Percentiles rank a stretch among this genome's conserved stretches.
phyloP scores from a whole-genome alignment of 2,329 filamentous ascomycete genomes.

The Parafenestella ontariensis region DNA sequence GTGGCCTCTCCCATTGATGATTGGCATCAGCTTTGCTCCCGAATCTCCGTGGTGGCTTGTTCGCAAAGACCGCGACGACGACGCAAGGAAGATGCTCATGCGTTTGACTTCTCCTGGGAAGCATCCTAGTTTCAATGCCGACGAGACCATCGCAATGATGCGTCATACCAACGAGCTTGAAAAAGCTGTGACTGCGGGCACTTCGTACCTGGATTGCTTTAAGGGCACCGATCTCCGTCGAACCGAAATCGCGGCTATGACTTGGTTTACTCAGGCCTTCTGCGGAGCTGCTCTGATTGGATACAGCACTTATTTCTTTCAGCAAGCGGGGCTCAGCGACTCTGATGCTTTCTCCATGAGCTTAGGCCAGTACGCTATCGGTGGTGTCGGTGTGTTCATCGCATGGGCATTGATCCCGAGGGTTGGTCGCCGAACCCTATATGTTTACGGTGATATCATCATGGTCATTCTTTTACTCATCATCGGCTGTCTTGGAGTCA shows the following conservation, averaged over 20 bases:
- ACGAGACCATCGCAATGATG: constrained; percentile 82
- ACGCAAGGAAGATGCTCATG: constrained; percentile 70
- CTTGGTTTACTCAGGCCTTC: constrained; percentile 56
- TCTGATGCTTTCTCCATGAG: constrained; percentile 54
- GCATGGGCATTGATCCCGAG: constrained; percentile 82
- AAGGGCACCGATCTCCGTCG: constrained; percentile 78
- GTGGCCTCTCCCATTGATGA: constrained; percentile 72
- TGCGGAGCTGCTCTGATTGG: constrained; percentile 46
- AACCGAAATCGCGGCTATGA: constrained; percentile 71
- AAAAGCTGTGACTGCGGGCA: constrained; percentile 69
- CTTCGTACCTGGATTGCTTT: constrained; percentile 84
- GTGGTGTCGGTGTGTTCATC: constrained; percentile 70
- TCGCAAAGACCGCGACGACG: constrained; percentile 67
- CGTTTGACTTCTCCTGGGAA: constrained; percentile 65
- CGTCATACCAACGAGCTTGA: constrained; percentile 84
- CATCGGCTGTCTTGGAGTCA: constrained; percentile 79
- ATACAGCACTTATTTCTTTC: constrained; percentile 56
- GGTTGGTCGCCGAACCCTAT: constrained; percentile 76
- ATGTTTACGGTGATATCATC: constrained; percentile 69
- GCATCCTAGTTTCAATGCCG: constrained; percentile 51
- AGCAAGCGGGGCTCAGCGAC: constrained; percentile 55
- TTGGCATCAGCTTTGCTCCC: constrained; percentile 72
- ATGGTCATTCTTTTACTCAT: constrained; percentile 72
- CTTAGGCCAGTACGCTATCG: constrained; percentile 65
- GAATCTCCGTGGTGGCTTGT: constrained; percentile 79